A percentile compares a stretch with the other conserved stretches of the same genome.
Conservation (phyloP, 768 basidiomycete genomes). For the Xerocomellus dryophilus region DNA sequence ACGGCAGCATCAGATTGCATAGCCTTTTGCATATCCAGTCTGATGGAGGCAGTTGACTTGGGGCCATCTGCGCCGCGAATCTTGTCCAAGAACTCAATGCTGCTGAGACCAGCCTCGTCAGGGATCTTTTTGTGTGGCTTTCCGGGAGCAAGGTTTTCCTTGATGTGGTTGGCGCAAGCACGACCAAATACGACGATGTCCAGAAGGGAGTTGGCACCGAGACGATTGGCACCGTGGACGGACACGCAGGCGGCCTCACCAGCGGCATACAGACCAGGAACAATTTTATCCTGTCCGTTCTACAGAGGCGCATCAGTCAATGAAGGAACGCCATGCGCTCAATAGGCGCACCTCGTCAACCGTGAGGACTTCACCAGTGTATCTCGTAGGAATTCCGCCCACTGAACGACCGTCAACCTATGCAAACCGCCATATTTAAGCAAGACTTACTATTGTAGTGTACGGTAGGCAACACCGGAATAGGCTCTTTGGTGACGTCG, state of each 20-base stretch:
- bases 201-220: slow-evolving; percentile 97
- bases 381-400: slow-evolving; percentile 99
- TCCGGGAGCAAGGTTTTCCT: slow-evolving; percentile 83
- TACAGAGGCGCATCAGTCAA: slow-evolving; percentile 17
- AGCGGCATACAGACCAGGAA: slow-evolving; percentile 96
- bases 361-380: slow-evolving; percentile 96
- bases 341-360: slow-evolving; percentile 52
- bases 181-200: slow-evolving; percentile 99
- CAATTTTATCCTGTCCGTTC: slow-evolving; percentile 88
- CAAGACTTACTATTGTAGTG: slow-evolving; percentile 90
- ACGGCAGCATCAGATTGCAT: slow-evolving; percentile 99
- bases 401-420: slow-evolving; percentile 44
- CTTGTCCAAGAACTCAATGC: slow-evolving; percentile 85
- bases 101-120: slow-evolving; percentile 79
- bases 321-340: neutral
- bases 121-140: slow-evolving; percentile 87
- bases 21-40: slow-evolving; percentile 96
- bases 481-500: slow-evolving; percentile 99
- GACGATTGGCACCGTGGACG: slow-evolving; percentile 98
- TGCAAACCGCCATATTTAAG: neutral
- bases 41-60: slow-evolving; percentile 83
- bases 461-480: slow-evolving; percentile 96
- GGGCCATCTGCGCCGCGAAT: slow-evolving; percentile 81
- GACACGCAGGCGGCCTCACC: slow-evolving; percentile 99
- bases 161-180: slow-evolving; percentile 98